A percentile compares a stretch with the other conserved stretches of the same genome.
These are phyloP conservation scores for Colletotrichum sp. DNA, from an alignment of 2,329 filamentous ascomycete genomes.

Conservation along the genomic window DNA sequence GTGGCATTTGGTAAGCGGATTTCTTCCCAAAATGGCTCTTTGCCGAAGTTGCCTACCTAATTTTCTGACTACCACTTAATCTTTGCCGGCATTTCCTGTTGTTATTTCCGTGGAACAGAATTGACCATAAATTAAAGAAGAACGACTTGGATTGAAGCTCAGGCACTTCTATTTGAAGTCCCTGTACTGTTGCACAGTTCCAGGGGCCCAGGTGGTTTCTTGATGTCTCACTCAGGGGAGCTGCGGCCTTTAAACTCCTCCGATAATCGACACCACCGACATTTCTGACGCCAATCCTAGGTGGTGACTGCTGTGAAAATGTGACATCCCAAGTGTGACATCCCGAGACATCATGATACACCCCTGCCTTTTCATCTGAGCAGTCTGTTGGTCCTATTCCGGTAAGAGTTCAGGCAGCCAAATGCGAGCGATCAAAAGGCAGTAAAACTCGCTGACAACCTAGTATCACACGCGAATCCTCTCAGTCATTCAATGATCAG, in stretches of 20 bases:
- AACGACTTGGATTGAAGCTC: background rate
- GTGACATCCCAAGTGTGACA: too few species aligned
- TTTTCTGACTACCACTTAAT: background rate
- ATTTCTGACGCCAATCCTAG: background rate
- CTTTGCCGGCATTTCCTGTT: background rate
- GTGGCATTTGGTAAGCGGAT: background rate
- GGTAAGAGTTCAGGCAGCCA: background rate
- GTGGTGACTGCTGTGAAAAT: background rate
- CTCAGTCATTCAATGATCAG: fast-evolving
- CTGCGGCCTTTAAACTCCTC: background rate
- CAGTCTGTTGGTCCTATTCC: background rate
- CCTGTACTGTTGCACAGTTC: background rate
- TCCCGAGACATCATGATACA: background rate
- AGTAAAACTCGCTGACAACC: background rate
- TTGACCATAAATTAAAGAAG: background rate
- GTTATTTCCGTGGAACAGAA: background rate
- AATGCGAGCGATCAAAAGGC: background rate
- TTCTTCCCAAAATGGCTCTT: background rate
- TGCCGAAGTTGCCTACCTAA: background rate
- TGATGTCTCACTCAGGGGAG: background rate
- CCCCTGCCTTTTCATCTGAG: too few species aligned
- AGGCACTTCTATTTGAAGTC: background rate
- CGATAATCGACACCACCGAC: background rate
- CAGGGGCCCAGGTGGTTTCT: background rate
- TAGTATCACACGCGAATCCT: background rate